Base-by-base conservation (phyloP, 2,329 filamentous ascomycete species). In the Aspergillus vadensis region DNA sequence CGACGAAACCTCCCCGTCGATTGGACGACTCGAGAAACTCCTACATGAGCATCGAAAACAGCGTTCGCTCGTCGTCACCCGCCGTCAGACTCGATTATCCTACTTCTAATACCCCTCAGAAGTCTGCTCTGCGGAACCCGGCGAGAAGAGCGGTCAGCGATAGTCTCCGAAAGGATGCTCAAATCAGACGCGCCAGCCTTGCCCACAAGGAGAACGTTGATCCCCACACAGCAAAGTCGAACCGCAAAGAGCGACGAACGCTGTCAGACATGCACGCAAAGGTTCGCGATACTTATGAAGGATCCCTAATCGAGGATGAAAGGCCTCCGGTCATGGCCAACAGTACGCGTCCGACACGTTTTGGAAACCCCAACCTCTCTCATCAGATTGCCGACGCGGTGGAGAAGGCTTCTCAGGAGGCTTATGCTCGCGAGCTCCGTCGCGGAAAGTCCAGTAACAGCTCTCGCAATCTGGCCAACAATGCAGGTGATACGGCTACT, bases 211-310 rank as follows among this genome's bases (percentile, higher is more conserved):
- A 79, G 56, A 79, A 77, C 41, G 70, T 74, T 36, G 73, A 69
- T 64, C 75, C 65, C 63, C 77, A 74, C 66, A 70, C 69, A 65
- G 73, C 70, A 59, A 80, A 71, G 55, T 65, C 62, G 50, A 76
- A 67, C 54, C 70, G 73, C 56, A 69, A 63, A 27, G 71, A 77
- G 19, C 72, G 76, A 61, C 80, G 81, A 19, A 80, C 82, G 2
- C 76, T 86, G 10, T 82, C 83, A n/a, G 82, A 86, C 52, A 79
- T 84, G 66, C 82, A 87, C 62, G 81, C 82, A 1, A 82, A 80
- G 67, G 77, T 83, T 2, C 79, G 80, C 5, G 77, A 80, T 25
- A 81, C 82, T 50, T 82, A 86, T 48, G 81, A 83, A 48, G 80
- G 80, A 19, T 83, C 83, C 5, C 76, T 79, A 43, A 72, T 83